These are phyloP conservation scores for Exophiala oligosperma DNA, from an alignment of 2,329 filamentous ascomycete species.

Conservation along the genomic window DNA sequence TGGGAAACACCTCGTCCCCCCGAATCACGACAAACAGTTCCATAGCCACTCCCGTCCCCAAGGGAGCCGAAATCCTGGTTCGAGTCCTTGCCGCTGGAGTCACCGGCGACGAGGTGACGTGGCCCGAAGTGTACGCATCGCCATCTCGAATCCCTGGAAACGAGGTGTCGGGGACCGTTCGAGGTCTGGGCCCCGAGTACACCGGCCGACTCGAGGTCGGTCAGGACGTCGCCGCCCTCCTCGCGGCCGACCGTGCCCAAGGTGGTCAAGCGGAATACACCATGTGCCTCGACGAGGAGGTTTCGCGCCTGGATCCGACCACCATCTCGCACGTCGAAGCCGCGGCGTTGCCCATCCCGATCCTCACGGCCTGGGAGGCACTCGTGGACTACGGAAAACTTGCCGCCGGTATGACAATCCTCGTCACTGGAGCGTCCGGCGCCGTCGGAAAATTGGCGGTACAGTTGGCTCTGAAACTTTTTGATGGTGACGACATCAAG, in stretches of 20 bases:
- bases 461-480: constrained; percentile 39
- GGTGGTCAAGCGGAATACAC: constrained; percentile 34
- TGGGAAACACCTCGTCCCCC: background rate
- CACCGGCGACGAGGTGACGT: constrained; percentile 30
- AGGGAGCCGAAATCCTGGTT: constrained; percentile 26
- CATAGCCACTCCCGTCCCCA: background rate
- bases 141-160: constrained; percentile 22
- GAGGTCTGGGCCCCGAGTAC: constrained; percentile 9
- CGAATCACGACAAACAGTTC: background rate
- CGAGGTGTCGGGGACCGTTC: constrained; percentile 23
- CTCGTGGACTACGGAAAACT: constrained; percentile 30
- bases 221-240: constrained; percentile 33
- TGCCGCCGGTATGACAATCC: constrained; percentile 27
- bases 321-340: constrained; percentile 28
- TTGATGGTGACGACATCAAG: constrained; percentile 37
- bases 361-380: constrained; percentile 36
- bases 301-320: constrained; percentile 29
- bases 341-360: constrained; percentile 34
- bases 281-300: constrained; percentile 27
- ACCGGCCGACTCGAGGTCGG: constrained; percentile 27
- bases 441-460: constrained; percentile 40
- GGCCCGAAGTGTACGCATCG: constrained; percentile 33
- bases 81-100: constrained; percentile 31
- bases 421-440: constrained; percentile 42
- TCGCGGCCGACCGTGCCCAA: constrained; percentile 27